These are phyloP conservation scores for Favolaschia claudopus DNA, from an alignment of 768 basidiomycete genomes.

Conservation along the genomic window DNA sequence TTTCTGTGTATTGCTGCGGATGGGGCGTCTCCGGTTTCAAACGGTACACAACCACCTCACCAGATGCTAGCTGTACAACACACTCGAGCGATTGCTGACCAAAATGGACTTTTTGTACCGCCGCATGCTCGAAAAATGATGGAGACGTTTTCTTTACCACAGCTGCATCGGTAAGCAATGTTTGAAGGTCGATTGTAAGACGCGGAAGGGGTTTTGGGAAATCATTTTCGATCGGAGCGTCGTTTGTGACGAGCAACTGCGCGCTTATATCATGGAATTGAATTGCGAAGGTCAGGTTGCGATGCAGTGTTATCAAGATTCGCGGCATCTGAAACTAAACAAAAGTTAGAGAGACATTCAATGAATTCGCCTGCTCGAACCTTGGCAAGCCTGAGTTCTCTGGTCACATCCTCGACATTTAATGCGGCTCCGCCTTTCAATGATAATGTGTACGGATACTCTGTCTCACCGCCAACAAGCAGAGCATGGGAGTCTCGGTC, in stretches of 20 bases:
- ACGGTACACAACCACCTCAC: conserved; percentile 64
- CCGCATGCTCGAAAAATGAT: conserved; percentile 33
- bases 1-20: conserved; percentile 28
- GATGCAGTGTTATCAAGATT: conserved; percentile 68
- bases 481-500: conserved; percentile 55
- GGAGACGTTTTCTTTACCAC: conserved; percentile 41
- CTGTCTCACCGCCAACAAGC: conserved; percentile 37
- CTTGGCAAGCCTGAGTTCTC: conserved; percentile 64
- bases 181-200: conserved; percentile 66
- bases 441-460: conserved; percentile 38
- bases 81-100: conserved; percentile 66
- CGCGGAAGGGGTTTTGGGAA: conserved; percentile 72
- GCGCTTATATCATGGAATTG: conserved; percentile 80
- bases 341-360: background rate
- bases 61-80: conserved; percentile 58
- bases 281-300: conserved; percentile 59
- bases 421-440: conserved; percentile 65
- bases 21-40: conserved; percentile 34
- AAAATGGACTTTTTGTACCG: conserved; percentile 55
- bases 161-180: conserved; percentile 54
- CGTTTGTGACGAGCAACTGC: conserved; percentile 60
- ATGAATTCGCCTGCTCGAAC: conserved; percentile 48
- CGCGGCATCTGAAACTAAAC: conserved; percentile 67
- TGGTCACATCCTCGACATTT: conserved; percentile 56
- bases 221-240: conserved; percentile 59